phyloP scores from a whole-genome alignment of 2,329 filamentous ascomycete genomes.

The Akanthomyces muscarius region DNA sequence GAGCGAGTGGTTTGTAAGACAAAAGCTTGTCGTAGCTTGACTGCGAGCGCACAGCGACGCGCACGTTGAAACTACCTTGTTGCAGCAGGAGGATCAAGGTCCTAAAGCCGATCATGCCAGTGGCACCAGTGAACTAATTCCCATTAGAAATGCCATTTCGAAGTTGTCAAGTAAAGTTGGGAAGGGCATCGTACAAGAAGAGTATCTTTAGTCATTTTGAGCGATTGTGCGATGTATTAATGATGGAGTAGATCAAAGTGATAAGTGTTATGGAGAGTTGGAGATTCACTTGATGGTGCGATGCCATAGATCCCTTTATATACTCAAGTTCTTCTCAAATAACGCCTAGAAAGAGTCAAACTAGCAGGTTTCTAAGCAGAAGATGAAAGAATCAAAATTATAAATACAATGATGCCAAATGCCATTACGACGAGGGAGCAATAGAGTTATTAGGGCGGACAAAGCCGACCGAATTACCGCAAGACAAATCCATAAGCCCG shows the following conservation, averaged over 20 bases:
- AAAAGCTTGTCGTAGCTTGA: slow-evolving; percentile 17
- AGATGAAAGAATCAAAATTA: neutral
- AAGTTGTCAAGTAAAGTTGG: too few relatives aligned
- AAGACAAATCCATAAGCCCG: neutral
- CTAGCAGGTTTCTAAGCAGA: neutral
- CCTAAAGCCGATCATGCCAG: slow-evolving; percentile 29
- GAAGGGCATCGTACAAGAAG: neutral
- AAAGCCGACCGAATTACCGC: neutral
- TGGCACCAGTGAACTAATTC: slow-evolving; percentile 27
- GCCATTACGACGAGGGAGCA: neutral
- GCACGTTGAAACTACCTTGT: slow-evolving; percentile 25
- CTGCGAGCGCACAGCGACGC: slow-evolving; percentile 28
- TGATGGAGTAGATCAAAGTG: neutral
- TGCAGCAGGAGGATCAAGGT: slow-evolving; percentile 25
- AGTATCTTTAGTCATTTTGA: slow-evolving; percentile 9
- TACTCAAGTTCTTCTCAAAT: neutral
- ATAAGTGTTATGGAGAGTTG: neutral
- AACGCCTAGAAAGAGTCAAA: too few relatives aligned
- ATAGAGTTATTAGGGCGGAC: too few relatives aligned
- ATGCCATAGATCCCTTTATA: neutral
- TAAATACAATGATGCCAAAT: neutral
- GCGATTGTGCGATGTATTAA: neutral
- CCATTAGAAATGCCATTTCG: neutral
- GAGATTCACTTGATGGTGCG: neutral
- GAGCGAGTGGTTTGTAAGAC: slow-evolving; percentile 5